A percentile compares a stretch with the other conserved stretches of the same genome.
phyloP scores from a whole-genome alignment of 2,329 filamentous ascomycete genomes.

The Leptographium galeiforme region DNA sequence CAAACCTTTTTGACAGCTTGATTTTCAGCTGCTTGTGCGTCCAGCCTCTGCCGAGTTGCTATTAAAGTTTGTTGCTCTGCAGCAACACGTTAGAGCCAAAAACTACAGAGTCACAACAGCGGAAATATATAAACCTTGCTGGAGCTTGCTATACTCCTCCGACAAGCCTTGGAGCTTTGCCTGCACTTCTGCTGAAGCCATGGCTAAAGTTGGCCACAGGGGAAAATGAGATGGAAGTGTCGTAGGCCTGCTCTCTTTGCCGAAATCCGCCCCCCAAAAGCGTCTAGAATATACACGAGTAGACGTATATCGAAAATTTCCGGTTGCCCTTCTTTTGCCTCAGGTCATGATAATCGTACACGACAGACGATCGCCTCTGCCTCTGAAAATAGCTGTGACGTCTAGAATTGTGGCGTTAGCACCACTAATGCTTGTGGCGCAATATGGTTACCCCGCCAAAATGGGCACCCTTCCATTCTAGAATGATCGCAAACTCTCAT shows the following conservation, averaged over 20 bases:
- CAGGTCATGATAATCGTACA: no score
- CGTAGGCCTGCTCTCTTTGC: no score
- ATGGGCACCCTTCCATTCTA: background rate
- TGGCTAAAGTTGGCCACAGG: background rate
- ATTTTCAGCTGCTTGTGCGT: constrained; percentile 91
- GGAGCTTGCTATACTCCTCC: constrained; percentile 76
- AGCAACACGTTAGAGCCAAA: background rate
- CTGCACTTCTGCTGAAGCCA: constrained; percentile 48
- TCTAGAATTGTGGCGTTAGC: background rate
- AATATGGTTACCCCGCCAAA: constrained; percentile 25
- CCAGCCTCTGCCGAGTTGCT: constrained; percentile 74
- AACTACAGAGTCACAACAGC: background rate
- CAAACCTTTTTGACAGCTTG: constrained; percentile 65
- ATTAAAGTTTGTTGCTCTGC: constrained; percentile 68
- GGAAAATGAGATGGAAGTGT: no score
- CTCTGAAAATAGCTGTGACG: background rate
- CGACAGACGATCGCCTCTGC: no score
- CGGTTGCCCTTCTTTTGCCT: no score
- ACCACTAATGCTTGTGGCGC: constrained; percentile 1
- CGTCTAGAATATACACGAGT: no score
- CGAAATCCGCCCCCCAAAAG: no score
- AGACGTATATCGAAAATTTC: no score
- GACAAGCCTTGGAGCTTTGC: constrained; percentile 69
- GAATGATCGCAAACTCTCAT: background rate
- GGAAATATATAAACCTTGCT: constrained; percentile 46